These are phyloP conservation scores for Gigaspora rosea DNA, from an alignment of 192 early-diverging fungal species.

Conservation along the genomic window DNA sequence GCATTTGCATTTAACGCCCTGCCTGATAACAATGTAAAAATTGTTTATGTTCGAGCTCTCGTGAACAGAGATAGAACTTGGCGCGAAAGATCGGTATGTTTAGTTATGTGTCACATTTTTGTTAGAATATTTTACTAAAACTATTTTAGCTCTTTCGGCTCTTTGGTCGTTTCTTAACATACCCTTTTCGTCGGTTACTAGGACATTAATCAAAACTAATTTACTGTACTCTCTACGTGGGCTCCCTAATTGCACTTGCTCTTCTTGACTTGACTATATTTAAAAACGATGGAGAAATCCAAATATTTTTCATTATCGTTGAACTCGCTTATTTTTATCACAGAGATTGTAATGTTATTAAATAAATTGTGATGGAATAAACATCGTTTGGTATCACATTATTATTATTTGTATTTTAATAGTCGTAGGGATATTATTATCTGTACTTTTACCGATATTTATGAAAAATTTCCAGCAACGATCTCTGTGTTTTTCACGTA, in stretches of 20 bases:
- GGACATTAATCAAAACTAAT: conserved; percentile 8
- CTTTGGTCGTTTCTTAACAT: neutral
- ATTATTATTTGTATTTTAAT: too few relatives aligned
- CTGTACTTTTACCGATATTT: too few relatives aligned
- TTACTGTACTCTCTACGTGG: conserved; percentile 1
- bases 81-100: conserved; percentile 27
- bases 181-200: conserved; percentile 1
- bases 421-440: too few relatives aligned
- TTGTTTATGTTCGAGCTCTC: neutral
- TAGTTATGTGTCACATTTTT: conserved; percentile 16
- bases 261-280: neutral
- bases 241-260: neutral
- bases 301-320: neutral
- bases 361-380: too few relatives aligned
- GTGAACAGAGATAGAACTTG: neutral
- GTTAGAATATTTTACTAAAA: conserved; percentile 28
- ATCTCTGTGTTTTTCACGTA: too few relatives aligned
- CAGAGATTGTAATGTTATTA: neutral
- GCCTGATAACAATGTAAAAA: conserved; percentile 11
- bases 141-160: conserved; percentile 13
- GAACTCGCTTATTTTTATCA: neutral
- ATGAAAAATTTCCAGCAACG: too few relatives aligned
- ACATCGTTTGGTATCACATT: too few relatives aligned
- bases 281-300: neutral
- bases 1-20: neutral